Base-by-base conservation (phyloP, 2,329 filamentous ascomycete genomes). In the Fusarium sp. region DNA sequence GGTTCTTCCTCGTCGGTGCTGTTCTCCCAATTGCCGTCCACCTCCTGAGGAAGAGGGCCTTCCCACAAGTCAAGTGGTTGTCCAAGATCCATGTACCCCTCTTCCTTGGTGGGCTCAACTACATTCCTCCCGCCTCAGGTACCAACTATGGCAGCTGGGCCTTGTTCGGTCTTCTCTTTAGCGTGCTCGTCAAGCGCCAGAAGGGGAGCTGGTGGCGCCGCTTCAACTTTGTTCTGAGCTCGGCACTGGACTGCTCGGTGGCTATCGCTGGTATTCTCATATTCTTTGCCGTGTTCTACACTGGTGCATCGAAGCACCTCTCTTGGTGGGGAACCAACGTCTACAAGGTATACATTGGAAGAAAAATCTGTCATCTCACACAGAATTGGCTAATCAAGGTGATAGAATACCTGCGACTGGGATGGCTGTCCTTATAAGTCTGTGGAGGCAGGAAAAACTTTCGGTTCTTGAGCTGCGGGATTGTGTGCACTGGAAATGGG, bases 1-100 rank as follows among this genome's bases (percentile, higher is more conserved):
- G 83, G 80, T 90, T 89, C 81, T 91, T 87, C 81, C 80, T 90
- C 22, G 81, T 88, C 2, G 89, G 89, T 1, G 84, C 84, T 6
- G 22, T 85, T 3, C 78, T 88, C 0, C 89, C 89, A 0, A 69
- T 89, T 1, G 35, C 83, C 1, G 83, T 89, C 68, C 89, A 85
- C 74, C 56, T 86, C n/a, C 37, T 78, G 8, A 73, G 72, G 38
- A 72, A 56, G 14, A 66, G 60, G 3, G 47, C 4, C 3, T 81
- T 80, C 50, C 79, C 79, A 9, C 69, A 72, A 9, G 62, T 67
- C 4, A 62, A 64, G 15, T 80, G 78, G 77, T n/a, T 81, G 25
- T 68, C 74, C 12, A 79, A 78, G 65, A 43, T 82, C 5, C 80
- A 82, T 20, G 68, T 81, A 0, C 80, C 80, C 3, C 54, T 82